Base-by-base conservation (phyloP, 176 grass and related monocot genomes). In the Hyparrhenia diplandra region DNA sequence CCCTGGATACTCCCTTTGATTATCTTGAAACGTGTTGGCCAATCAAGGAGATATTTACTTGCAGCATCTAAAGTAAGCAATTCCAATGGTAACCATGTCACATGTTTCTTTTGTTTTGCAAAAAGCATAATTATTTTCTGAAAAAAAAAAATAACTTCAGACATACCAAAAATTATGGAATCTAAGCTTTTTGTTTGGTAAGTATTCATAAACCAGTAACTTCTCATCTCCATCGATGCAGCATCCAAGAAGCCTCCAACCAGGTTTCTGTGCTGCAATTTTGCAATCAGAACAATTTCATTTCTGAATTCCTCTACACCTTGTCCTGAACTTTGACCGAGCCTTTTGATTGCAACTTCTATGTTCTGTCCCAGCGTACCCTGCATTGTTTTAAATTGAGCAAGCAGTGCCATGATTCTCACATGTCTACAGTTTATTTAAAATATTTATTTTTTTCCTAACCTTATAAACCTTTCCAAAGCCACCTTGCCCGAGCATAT, bases 401-500 rank as follows among this genome's bases (percentile, higher is more conserved):
- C 11, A 54, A 3, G 6, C 0, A 8, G 20, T 25, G 4, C 11
- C 0, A 18, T 20, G 29, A 14, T 17, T 43, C 60, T 55, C 4
- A 20, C 47, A 29, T 18, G 63, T 42, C 40, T 42, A 42, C 40
- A 42, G 40, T 42, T 42, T 12, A 12, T 5, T 6, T 37, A 42
- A 42, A 42, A 42, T 9, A 42, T 37, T 5, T 42, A 63, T 42
- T 42, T 42, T 32, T 32, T 42, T 12, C 0, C 40, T 12, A 42
- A 91, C 73, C 85, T 82, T 88, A 0, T 88, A 91, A 35, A 91
- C 89, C 17, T 72, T 80, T 1, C 76, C 89, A 2, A 91, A 91
- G n/a, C 89, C 85, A 16, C 81, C 89, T 67, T 78, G 35, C 41
- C 85, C 82, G 0, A 91, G 76, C 71, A 83, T 71, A 64, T 89